Evolutionary conservation across 257 asterid species (phyloP).

Genomic region (Primulina huaijiensis): DNA sequence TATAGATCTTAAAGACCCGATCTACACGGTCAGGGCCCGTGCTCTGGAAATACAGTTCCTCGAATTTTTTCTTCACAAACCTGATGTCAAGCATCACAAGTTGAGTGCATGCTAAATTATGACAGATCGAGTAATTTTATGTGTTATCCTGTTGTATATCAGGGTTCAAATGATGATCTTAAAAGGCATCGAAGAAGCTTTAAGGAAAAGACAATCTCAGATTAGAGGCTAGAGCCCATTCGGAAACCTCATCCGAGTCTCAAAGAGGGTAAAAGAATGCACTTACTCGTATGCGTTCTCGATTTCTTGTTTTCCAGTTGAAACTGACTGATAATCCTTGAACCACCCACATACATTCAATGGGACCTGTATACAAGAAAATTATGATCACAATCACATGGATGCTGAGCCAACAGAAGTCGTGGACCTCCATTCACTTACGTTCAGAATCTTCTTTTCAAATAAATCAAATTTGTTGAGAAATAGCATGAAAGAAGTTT

Average conservation of each 20-base stretch:
- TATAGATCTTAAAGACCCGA: conserved; percentile 87
- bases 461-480: conserved; percentile 97
- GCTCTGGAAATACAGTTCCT: conserved; percentile 90
- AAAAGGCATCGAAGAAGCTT: not conserved
- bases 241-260: not conserved
- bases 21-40: conserved; percentile 94
- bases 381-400: conserved; percentile 28
- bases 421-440: conserved; percentile 39
- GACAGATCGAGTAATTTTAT: not conserved
- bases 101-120: not conserved
- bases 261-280: conserved; percentile 21
- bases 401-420: conserved; percentile 14
- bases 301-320: conserved; percentile 91
- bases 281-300: conserved; percentile 99
- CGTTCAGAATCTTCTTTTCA: conserved; percentile 89
- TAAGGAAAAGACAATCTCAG: not conserved
- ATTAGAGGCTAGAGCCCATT: not conserved
- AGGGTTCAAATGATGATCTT: not conserved
- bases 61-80: conserved; percentile 95
- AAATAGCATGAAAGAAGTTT: conserved; percentile 95
- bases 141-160: not conserved
- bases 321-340: conserved; percentile 91
- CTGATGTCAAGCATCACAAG: conserved; percentile 36
- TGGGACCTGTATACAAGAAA: conserved; percentile 66
- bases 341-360: conserved; percentile 84